Percentiles rank a stretch among this genome's conserved stretches.
phyloP scores from a whole-genome alignment of 768 basidiomycete genomes.

The Auriculariales sp. region DNA sequence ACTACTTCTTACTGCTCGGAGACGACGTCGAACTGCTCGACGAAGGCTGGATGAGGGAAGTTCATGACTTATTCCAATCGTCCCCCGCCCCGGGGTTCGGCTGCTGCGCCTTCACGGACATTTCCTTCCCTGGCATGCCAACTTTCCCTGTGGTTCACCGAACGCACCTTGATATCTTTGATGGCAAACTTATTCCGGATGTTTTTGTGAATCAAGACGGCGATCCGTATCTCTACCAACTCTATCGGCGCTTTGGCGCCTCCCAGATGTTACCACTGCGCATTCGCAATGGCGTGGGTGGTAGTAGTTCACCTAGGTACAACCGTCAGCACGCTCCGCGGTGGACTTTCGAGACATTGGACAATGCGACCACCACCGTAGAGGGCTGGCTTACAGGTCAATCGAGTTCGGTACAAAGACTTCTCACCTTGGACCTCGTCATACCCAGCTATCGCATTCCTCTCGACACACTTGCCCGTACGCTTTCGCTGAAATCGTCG shows the following conservation, averaged over 20 bases:
- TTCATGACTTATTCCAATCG: slow-evolving; percentile 23
- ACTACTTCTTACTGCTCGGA: slow-evolving; percentile 39
- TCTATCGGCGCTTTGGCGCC: slow-evolving; percentile 42
- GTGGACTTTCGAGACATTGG: slow-evolving; percentile 37
- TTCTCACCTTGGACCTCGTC: slow-evolving; percentile 38
- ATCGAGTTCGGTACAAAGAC: slow-evolving; percentile 14
- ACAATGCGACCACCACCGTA: slow-evolving; percentile 22
- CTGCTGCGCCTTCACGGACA: slow-evolving; percentile 42
- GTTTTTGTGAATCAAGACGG: slow-evolving; percentile 45
- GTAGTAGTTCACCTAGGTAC: slow-evolving; percentile 31
- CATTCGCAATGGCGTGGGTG: slow-evolving; percentile 32
- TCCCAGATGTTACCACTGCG: slow-evolving; percentile 29
- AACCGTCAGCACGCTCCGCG: slow-evolving; percentile 24
- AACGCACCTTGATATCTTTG: slow-evolving; percentile 40
- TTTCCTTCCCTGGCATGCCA: slow-evolving; percentile 43
- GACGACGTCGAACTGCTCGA: slow-evolving; percentile 39
- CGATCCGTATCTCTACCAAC: slow-evolving; percentile 42
- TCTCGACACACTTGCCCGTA: slow-evolving; percentile 24
- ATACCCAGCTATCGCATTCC: slow-evolving; percentile 44
- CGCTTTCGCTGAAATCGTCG: slow-evolving; percentile 31
- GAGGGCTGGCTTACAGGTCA: slow-evolving; percentile 22
- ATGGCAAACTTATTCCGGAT: slow-evolving; percentile 33
- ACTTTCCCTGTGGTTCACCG: slow-evolving; percentile 45
- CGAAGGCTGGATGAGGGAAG: slow-evolving; percentile 35
- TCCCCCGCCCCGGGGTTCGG: slow-evolving; percentile 32